A percentile compares a stretch with the other conserved stretches of the same genome.
Evolutionary conservation across 2,329 filamentous ascomycete species (phyloP).

Genomic region (Helotiales sp.): DNA sequence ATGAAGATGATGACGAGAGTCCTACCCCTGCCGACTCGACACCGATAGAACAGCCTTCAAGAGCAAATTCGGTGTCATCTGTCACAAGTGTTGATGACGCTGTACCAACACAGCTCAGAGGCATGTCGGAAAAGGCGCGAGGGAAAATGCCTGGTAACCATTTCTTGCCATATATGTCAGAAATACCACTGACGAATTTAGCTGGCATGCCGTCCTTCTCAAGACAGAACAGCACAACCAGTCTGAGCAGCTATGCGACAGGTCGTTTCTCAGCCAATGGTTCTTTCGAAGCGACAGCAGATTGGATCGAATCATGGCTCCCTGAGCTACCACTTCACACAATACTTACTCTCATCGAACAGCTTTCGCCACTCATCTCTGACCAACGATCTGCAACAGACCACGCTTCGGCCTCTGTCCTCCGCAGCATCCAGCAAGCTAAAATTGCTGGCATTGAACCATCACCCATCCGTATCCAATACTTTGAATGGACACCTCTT

Average conservation of each 20-base stretch:
- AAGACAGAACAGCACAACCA: conserved; percentile 85
- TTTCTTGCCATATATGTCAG: not conserved
- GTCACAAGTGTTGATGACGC: conserved; percentile 74
- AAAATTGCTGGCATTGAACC: conserved; percentile 73
- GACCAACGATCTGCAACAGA: conserved; percentile 42
- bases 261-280: conserved; percentile 55
- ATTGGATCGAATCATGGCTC: conserved; percentile 95
- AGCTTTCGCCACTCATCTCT: conserved; percentile 59
- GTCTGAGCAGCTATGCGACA: conserved; percentile 66
- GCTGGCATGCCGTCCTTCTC: conserved; percentile 81
- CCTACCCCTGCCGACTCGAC: conserved; percentile 63
- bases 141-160: conserved; percentile 76
- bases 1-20: conserved; percentile 49
- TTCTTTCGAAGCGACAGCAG: conserved; percentile 73
- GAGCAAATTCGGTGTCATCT: conserved; percentile 68
- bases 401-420: conserved; percentile 45
- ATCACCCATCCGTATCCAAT: conserved; percentile 73
- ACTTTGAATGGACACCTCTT: conserved; percentile 91
- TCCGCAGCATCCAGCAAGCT: conserved; percentile 58
- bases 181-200: conserved; percentile 14
- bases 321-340: conserved; percentile 88
- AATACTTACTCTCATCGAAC: conserved; percentile 73
- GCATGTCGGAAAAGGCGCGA: conserved; percentile 96
- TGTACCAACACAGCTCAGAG: conserved; percentile 77
- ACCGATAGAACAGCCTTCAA: conserved; percentile 61